phyloP scores from a whole-genome alignment of 257 asterid species.

The Solanum pennellii region DNA sequence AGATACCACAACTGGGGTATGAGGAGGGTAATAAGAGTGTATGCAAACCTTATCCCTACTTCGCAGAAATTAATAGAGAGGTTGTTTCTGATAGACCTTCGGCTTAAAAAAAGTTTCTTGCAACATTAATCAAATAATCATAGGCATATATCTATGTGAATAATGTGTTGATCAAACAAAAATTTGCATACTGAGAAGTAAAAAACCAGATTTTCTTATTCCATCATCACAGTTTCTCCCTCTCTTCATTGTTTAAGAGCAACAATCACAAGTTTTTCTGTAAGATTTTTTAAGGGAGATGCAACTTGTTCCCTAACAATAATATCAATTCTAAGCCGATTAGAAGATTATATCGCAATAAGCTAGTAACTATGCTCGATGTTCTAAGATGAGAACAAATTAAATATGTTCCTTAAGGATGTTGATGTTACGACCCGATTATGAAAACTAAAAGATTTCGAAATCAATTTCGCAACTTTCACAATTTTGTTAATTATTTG shows the following conservation, averaged over 20 bases:
- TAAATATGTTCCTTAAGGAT: neutral
- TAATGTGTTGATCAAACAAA: neutral
- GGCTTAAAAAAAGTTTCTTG: neutral
- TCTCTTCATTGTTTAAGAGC: neutral
- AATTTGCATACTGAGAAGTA: neutral
- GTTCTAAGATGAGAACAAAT: neutral
- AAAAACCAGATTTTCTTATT: neutral
- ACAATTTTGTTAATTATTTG: too few relatives aligned
- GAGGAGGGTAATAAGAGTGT: neutral
- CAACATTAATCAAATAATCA: neutral
- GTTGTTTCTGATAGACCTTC: neutral
- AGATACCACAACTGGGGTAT: neutral
- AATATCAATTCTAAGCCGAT: neutral
- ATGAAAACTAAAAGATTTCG: too few relatives aligned
- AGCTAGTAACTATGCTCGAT: neutral
- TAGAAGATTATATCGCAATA: neutral
- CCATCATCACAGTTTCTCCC: neutral
- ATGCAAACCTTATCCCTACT: neutral
- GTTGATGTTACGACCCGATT: neutral
- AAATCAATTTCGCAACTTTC: too few relatives aligned
- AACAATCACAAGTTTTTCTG: neutral
- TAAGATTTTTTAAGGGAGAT: neutral
- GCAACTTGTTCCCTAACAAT: neutral
- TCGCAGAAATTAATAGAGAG: neutral
- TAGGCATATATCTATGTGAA: neutral